These are phyloP conservation scores for Terfezia claveryi DNA, from an alignment of 495 filamentous ascomycete genomes.

Conservation along the genomic window DNA sequence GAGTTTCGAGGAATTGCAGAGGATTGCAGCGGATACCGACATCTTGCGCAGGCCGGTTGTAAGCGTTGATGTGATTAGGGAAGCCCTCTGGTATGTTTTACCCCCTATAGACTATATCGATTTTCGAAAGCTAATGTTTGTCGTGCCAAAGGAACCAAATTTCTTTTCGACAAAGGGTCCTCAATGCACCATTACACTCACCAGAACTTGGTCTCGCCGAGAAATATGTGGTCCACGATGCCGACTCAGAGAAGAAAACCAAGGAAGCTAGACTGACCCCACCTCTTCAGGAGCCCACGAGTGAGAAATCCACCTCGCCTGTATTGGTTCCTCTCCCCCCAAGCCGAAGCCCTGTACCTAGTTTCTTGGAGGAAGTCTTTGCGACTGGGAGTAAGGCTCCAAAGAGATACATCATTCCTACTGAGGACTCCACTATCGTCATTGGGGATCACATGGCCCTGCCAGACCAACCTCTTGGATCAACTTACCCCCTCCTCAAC, in stretches of 20 bases:
- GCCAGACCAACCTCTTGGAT: neutral
- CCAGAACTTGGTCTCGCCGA: slow-evolving; percentile 25
- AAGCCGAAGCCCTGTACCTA: neutral
- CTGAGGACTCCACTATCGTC: slow-evolving; percentile 34
- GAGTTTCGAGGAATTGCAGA: slow-evolving; percentile 35
- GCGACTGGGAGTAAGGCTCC: neutral
- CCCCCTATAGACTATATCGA: neutral
- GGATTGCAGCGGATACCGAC: slow-evolving; percentile 29
- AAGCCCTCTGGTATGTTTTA: slow-evolving; percentile 28
- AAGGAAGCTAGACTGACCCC: neutral
- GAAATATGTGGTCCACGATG: neutral
- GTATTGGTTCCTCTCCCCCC: neutral
- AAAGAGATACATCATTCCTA: slow-evolving; percentile 33
- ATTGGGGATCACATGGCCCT: slow-evolving; percentile 28
- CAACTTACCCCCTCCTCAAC: neutral
- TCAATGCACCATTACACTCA: slow-evolving; percentile 25
- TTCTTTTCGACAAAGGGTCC: slow-evolving; percentile 31
- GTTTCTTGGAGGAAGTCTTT: neutral
- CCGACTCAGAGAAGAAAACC: neutral
- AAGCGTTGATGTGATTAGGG: slow-evolving; percentile 30
- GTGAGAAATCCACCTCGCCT: neutral
- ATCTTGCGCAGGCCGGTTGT: slow-evolving; percentile 32
- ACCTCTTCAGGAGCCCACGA: neutral
- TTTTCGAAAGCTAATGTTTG: too few relatives aligned
- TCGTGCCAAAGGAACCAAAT: slow-evolving; percentile 17